phyloP scores from a whole-genome alignment of 225 moss, liverwort and hornwort species.

The Pleurozium schreberi region DNA sequence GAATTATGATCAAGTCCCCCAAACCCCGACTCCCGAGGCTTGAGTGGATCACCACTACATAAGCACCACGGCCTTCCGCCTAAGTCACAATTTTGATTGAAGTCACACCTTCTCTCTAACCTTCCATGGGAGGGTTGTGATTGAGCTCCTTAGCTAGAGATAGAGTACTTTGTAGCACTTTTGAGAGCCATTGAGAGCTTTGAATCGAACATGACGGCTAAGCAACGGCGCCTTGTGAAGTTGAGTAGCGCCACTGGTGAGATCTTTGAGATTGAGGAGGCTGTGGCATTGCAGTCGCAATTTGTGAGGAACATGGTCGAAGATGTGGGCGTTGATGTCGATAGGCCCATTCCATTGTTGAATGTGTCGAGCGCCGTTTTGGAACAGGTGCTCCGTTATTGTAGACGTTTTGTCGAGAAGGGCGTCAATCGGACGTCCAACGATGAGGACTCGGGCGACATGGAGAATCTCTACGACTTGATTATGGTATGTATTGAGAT shows the following conservation, averaged over 20 bases:
- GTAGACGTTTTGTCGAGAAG: too few species aligned
- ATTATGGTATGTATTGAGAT: neutral
- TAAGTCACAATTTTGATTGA: too few species aligned
- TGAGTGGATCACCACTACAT: neutral
- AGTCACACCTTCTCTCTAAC: neutral
- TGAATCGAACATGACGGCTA: neutral
- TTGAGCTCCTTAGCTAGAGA: too few species aligned
- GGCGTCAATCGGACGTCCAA: neutral
- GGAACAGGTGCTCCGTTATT: constrained; percentile 4
- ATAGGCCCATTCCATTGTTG: neutral
- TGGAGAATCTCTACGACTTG: neutral
- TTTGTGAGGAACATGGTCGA: constrained; percentile 7
- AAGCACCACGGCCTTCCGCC: neutral
- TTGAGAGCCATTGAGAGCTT: neutral
- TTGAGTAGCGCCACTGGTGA: constrained; percentile 4
- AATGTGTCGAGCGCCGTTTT: constrained; percentile 10
- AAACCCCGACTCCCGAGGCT: neutral
- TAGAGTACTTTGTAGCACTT: neutral
- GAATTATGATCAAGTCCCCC: neutral
- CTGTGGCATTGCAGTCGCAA: constrained; percentile 1
- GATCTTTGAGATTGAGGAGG: constrained; percentile 12
- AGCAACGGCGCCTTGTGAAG: neutral
- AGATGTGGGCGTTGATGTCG: neutral
- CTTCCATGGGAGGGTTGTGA: neutral
- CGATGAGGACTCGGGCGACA: neutral